Percentiles rank a stretch among this genome's conserved stretches.
These are phyloP conservation scores for Ormosia semicastrata DNA, from an alignment of 306 rosid genomes.

Conservation along the genomic window DNA sequence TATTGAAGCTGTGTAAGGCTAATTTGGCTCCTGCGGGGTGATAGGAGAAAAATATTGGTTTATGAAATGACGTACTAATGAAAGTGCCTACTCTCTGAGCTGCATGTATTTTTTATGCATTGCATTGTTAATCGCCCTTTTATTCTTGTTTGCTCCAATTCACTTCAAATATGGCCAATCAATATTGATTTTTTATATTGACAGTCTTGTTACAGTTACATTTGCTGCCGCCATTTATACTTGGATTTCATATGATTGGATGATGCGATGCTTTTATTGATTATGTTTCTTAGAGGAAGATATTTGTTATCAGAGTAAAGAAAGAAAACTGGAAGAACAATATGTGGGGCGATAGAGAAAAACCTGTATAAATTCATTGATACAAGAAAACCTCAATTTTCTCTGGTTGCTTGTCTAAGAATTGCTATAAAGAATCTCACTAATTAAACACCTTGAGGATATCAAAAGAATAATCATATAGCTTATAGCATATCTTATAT, in stretches of 20 bases:
- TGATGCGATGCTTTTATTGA: not conserved
- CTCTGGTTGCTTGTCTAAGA: not conserved
- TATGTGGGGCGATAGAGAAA: not conserved
- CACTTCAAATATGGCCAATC: not conserved
- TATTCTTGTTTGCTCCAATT: not conserved
- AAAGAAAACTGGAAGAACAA: not conserved
- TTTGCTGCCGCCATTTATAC: not conserved
- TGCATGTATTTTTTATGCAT: not conserved
- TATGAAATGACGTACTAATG: not conserved
- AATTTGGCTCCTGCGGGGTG: constrained; percentile 4
- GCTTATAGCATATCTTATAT: too few species aligned
- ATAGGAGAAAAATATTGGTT: not conserved
- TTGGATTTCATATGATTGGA: too few species aligned
- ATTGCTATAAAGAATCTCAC: not conserved
- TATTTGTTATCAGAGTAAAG: not conserved
- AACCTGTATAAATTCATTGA: not conserved
- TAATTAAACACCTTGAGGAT: too few species aligned
- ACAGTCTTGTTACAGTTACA: not conserved
- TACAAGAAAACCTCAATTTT: not conserved
- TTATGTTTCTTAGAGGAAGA: not conserved
- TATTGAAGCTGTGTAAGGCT: constrained; percentile 21
- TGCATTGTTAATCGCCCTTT: not conserved
- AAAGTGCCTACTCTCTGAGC: not conserved
- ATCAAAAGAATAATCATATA: not conserved
- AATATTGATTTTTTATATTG: not conserved